Conservation (phyloP, 2,329 filamentous ascomycete species). For the Geosmithia putterillii region DNA sequence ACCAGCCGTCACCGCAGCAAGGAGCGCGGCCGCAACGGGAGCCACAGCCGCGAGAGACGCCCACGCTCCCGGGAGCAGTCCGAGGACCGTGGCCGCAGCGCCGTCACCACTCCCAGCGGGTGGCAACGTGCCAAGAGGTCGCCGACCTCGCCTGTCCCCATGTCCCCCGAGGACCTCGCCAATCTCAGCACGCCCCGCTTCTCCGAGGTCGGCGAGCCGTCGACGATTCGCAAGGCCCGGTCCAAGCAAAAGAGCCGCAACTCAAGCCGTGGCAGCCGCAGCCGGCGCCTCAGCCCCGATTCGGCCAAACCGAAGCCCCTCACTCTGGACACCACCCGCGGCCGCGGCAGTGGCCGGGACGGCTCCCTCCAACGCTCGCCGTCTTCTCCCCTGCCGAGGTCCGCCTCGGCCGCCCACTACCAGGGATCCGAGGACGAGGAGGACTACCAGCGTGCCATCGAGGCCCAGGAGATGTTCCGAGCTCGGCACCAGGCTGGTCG, state of each 20-base stretch:
- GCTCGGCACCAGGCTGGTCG: conserved; percentile 40
- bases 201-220: conserved; percentile 23
- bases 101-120: conserved; percentile 53
- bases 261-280: conserved; percentile 35
- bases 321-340: conserved; percentile 40
- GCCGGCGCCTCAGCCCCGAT: conserved; percentile 34
- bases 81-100: conserved; percentile 56
- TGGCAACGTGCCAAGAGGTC: conserved; percentile 55
- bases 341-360: conserved; percentile 49
- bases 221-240: conserved; percentile 29
- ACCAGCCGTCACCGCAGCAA: conserved; percentile 40
- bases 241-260: conserved; percentile 26
- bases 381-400: conserved; percentile 69
- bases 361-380: conserved; percentile 57
- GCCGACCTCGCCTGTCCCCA: conserved; percentile 82
- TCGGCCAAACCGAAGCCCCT: conserved; percentile 25
- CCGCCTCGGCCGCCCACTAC: conserved; percentile 29
- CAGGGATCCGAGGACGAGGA: conserved; percentile 52
- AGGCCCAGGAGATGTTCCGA: conserved; percentile 43
- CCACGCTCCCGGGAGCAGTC: conserved; percentile 49
- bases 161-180: conserved; percentile 80
- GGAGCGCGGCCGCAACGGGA: conserved; percentile 33
- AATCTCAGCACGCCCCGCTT: conserved; percentile 40
- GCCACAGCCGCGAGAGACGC: conserved; percentile 37
- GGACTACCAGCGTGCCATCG: conserved; percentile 39